phyloP scores from a whole-genome alignment of 1,139 yeast species.

The Nakaseomyces uthaithaninus region DNA sequence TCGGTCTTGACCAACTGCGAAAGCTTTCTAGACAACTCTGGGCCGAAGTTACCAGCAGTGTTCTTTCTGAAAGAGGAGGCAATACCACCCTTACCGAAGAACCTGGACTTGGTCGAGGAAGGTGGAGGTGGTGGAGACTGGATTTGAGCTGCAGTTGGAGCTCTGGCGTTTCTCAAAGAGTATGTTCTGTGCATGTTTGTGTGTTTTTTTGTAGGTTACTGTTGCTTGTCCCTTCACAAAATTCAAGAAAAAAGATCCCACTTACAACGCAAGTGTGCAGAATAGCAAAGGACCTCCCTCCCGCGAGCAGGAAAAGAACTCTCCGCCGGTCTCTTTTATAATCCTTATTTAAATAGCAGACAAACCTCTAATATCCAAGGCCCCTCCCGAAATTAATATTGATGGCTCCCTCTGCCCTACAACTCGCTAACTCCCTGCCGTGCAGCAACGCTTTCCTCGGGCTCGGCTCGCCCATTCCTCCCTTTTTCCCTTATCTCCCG shows the following conservation, averaged over 20 bases:
- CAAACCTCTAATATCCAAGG: too few species aligned
- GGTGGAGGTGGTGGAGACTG: conserved; percentile 78
- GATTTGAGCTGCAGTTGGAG: conserved; percentile 75
- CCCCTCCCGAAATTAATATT: too few species aligned
- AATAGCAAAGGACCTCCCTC: too few species aligned
- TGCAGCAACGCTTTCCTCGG: too few species aligned
- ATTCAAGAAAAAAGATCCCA: neutral
- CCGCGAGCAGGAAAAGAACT: too few species aligned
- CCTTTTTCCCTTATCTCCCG: too few species aligned
- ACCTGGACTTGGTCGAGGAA: conserved; percentile 58
- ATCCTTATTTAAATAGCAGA: too few species aligned
- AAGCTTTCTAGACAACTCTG: conserved; percentile 69
- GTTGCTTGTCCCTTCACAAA: neutral
- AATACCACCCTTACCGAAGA: conserved; percentile 66
- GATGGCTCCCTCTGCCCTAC: too few species aligned
- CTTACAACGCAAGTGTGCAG: too few species aligned
- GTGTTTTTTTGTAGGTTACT: neutral
- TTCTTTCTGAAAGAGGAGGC: conserved; percentile 59
- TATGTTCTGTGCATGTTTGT: conserved; percentile 68
- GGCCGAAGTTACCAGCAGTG: conserved; percentile 70
- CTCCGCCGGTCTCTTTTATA: too few species aligned
- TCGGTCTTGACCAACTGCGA: conserved; percentile 75
- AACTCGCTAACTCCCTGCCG: too few species aligned
- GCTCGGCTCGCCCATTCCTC: too few species aligned
- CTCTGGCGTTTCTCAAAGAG: conserved; percentile 69